These are phyloP conservation scores for Hawksworthiomyces lignivorus DNA, from an alignment of 2,329 filamentous ascomycete genomes.

Conservation along the genomic window DNA sequence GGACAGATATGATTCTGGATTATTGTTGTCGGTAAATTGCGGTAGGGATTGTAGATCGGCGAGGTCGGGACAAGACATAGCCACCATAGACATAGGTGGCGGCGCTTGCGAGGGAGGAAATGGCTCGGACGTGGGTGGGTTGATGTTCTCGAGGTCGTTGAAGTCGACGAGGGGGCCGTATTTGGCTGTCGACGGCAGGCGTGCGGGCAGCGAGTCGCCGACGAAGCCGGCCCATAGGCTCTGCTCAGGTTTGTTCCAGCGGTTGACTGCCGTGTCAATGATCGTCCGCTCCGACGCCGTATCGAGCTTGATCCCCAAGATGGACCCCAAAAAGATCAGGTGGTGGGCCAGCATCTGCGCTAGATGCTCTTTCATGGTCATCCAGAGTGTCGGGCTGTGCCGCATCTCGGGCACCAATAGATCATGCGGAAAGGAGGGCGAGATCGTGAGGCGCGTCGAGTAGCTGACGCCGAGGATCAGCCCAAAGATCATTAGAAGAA, in stretches of 20 bases:
- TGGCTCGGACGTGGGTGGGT: background rate
- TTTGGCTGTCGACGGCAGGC: background rate
- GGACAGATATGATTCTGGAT: conserved; percentile 19
- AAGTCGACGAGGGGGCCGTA: conserved; percentile 1
- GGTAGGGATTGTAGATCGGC: conserved; percentile 12
- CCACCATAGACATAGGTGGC: conserved; percentile 13
- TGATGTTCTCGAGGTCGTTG: background rate
- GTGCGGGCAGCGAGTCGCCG: background rate
- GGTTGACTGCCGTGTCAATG: conserved; percentile 21
- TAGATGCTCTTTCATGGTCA: conserved; percentile 25
- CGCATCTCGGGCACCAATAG: conserved; percentile 20
- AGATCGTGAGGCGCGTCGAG: conserved; percentile 15
- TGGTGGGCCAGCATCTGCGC: conserved; percentile 26
- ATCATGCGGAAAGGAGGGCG: conserved; percentile 15
- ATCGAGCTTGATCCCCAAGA: conserved; percentile 24
- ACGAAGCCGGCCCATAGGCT: conserved; percentile 20
- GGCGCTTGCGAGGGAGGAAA: background rate
- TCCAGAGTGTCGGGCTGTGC: conserved; percentile 24
- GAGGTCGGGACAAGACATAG: conserved; percentile 16
- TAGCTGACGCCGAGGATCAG: conserved; percentile 22
- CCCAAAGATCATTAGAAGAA: conserved; percentile 23
- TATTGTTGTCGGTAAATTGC: conserved; percentile 10
- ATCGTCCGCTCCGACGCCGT: conserved; percentile 21
- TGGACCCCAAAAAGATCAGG: conserved; percentile 22
- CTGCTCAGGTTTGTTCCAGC: conserved; percentile 24